A percentile compares a stretch with the other conserved stretches of the same genome.
Evolutionary conservation across 1,139 yeast genomes (phyloP).

Genomic region (Entelexis sorbosivorans): DNA sequence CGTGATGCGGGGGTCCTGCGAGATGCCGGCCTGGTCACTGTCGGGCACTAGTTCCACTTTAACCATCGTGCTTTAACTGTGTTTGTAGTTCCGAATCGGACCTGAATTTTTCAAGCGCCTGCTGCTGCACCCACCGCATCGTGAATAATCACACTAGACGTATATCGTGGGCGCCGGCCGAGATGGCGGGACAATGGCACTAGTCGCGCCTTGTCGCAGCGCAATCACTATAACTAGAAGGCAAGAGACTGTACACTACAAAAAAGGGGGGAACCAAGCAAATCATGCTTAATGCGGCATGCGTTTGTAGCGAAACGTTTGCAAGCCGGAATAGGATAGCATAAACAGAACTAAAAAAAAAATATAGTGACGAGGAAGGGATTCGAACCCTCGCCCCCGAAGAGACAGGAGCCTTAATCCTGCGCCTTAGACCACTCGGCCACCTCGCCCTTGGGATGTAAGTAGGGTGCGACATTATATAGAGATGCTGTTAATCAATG

Average conservation of each 20-base stretch:
- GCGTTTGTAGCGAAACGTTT: too few relatives aligned
- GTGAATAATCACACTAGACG: slow-evolving; percentile 6
- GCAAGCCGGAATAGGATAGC: too few relatives aligned
- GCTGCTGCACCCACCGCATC: neutral
- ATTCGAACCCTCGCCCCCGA: slow-evolving; percentile 32
- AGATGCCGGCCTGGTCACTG: slow-evolving; percentile 31
- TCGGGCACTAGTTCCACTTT: slow-evolving; percentile 57
- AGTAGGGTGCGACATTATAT: too few relatives aligned
- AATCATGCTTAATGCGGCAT: too few relatives aligned
- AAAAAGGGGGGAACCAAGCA: too few relatives aligned
- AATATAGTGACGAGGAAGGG: slow-evolving; percentile 29
- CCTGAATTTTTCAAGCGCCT: neutral
- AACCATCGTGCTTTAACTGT: slow-evolving; percentile 39
- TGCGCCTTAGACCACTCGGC: slow-evolving; percentile 33
- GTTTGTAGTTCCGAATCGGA: neutral
- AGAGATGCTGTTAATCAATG: too few relatives aligned
- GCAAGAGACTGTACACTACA: too few relatives aligned
- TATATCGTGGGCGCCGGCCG: neutral
- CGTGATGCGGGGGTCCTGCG: slow-evolving; percentile 35
- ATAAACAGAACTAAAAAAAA: slow-evolving; percentile 6
- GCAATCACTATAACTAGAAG: too few relatives aligned
- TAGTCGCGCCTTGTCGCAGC: too few relatives aligned
- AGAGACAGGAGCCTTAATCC: slow-evolving; percentile 30
- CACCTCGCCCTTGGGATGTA: slow-evolving; percentile 24
- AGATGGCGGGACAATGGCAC: neutral